Evolutionary conservation across 2,329 filamentous ascomycete species (phyloP).

Genomic region (Cercospora sesami): DNA sequence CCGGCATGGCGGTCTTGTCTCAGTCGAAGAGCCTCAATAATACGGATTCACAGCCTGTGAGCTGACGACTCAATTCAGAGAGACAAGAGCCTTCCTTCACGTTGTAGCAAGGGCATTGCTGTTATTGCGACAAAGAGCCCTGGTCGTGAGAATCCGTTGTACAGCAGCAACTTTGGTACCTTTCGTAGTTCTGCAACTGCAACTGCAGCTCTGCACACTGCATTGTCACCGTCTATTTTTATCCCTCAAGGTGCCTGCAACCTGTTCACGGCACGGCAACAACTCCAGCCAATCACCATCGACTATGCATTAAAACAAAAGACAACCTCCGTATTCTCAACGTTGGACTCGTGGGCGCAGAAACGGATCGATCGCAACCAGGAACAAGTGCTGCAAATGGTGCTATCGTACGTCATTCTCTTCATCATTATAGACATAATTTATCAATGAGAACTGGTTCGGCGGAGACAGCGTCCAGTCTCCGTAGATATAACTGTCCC

Average conservation of each 20-base stretch:
- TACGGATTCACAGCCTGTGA: background rate
- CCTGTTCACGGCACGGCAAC: background rate
- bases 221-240: background rate
- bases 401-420: conserved; percentile 2
- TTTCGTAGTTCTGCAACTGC: background rate
- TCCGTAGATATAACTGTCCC: background rate
- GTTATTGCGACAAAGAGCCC: background rate
- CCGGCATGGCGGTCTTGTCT: background rate
- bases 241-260: background rate
- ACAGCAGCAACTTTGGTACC: background rate
- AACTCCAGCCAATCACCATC: conserved; percentile 1
- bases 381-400: too few species aligned
- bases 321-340: background rate
- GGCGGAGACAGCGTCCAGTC: background rate
- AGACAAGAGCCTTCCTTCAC: background rate
- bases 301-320: background rate
- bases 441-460: conserved; percentile 6
- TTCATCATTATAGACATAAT: conserved; percentile 12
- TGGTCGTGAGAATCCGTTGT: background rate
- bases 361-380: background rate
- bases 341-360: background rate
- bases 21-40: background rate
- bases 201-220: background rate
- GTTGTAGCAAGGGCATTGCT: background rate
- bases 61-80: background rate